Percentiles rank a stretch among this genome's conserved stretches.
Evolutionary conservation across 2,329 filamentous ascomycete species (phyloP).

Genomic region (Aureobasidium lini): DNA sequence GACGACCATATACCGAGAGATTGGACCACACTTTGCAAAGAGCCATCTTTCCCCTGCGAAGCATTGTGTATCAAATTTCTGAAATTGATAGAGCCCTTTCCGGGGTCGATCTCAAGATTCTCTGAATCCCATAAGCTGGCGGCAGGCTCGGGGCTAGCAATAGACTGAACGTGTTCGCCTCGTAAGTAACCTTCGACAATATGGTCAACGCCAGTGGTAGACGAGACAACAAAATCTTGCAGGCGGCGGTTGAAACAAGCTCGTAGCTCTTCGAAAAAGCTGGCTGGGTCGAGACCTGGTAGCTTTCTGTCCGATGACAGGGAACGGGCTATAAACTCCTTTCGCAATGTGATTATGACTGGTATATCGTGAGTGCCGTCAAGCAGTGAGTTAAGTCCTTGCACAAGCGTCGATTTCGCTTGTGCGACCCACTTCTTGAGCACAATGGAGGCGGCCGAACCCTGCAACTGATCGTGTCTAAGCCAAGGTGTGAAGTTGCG

Average conservation of each 20-base stretch:
- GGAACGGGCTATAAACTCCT: conserved; percentile 6
- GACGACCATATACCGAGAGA: conserved; percentile 66
- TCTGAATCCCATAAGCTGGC: conserved; percentile 23
- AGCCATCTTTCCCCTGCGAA: conserved; percentile 63
- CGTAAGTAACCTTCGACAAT: neutral
- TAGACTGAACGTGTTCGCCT: neutral
- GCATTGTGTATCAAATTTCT: conserved; percentile 61
- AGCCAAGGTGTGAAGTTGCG: conserved; percentile 82
- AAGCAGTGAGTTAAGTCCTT: conserved; percentile 32
- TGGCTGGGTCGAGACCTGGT: conserved; percentile 14
- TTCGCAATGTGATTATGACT: conserved; percentile 3
- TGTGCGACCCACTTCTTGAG: conserved; percentile 62
- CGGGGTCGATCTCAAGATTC: conserved; percentile 20
- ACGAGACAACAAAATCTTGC: neutral
- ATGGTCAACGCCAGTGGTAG: neutral
- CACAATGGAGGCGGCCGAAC: conserved; percentile 32
- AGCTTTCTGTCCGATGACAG: conserved; percentile 12
- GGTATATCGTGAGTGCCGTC: neutral
- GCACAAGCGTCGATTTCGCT: conserved; percentile 57
- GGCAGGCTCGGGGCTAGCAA: neutral
- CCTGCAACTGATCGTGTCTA: conserved; percentile 61
- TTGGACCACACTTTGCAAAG: conserved; percentile 54
- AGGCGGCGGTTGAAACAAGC: conserved; percentile 12
- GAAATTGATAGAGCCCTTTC: conserved; percentile 44
- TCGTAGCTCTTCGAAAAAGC: conserved; percentile 14